phyloP scores from a whole-genome alignment of 768 basidiomycete genomes.

The Sporobolomyces roseus region DNA sequence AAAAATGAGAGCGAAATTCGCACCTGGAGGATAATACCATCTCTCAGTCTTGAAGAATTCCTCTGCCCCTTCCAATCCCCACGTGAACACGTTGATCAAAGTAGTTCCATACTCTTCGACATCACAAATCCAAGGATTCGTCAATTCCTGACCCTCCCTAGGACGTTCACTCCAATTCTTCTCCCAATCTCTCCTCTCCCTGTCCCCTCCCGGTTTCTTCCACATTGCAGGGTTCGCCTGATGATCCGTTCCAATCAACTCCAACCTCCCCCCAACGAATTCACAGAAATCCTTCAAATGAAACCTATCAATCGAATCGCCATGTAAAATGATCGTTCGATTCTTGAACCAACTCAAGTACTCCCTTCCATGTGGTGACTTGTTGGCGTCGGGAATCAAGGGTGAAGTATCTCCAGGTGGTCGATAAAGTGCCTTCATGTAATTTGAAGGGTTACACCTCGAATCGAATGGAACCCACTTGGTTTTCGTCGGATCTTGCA shows the following conservation, averaged over 20 bases:
- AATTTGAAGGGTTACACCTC: slow-evolving; percentile 25
- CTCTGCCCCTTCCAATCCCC: slow-evolving; percentile 35
- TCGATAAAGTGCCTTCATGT: slow-evolving; percentile 22
- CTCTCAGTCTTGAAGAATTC: slow-evolving; percentile 37
- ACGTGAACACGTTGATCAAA: slow-evolving; percentile 38
- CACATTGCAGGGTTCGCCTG: slow-evolving; percentile 28
- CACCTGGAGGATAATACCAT: slow-evolving; percentile 40
- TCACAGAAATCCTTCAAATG: slow-evolving; percentile 42
- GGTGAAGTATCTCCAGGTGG: slow-evolving; percentile 19
- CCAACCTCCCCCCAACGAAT: slow-evolving; percentile 27
- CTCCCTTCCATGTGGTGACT: neutral
- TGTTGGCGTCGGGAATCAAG: slow-evolving; percentile 14
- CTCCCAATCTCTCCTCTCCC: slow-evolving; percentile 15
- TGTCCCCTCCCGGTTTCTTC: slow-evolving; percentile 7
- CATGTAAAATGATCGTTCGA: slow-evolving; percentile 37
- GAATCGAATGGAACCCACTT: slow-evolving; percentile 30
- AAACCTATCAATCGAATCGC: slow-evolving; percentile 42
- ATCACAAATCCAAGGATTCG: slow-evolving; percentile 40
- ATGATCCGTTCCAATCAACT: slow-evolving; percentile 25
- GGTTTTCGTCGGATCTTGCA: slow-evolving; percentile 6
- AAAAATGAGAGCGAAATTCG: neutral
- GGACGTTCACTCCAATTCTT: slow-evolving; percentile 27
- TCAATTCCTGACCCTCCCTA: slow-evolving; percentile 35
- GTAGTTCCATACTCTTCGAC: slow-evolving; percentile 36
- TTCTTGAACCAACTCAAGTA: slow-evolving; percentile 39